Base-by-base conservation (phyloP, 352 stramenopile species). In the Phytopythium sindhum region DNA sequence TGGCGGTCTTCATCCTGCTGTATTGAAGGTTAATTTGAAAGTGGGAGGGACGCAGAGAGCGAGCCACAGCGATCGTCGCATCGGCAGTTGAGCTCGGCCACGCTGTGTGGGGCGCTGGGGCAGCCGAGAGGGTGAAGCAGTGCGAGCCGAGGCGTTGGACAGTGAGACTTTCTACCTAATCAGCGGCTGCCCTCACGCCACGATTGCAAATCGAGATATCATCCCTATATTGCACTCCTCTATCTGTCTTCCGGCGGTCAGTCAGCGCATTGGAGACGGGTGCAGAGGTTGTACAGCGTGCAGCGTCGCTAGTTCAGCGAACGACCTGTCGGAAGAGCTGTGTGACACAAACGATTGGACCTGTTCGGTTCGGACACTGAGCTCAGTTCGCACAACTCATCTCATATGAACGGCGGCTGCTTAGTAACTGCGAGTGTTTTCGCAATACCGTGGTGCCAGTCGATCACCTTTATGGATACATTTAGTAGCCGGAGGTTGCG, bases 1-100 rank as follows among this genome's bases (percentile, higher is more conserved):
- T 42, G 15, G 51, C 15, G 15, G 52, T 28, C 52, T 58, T 58
- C 52, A 58, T 58, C 4, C 1, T 58, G 52, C 29, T 57, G 4
- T 42, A 19, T 10, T 9, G n/a, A 28, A 41, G 28, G 29, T 2
- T 28, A 17, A 44, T 44, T 58, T 19, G 21, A 4, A 24, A 58
- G 24, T 56, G 50, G n/a, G 50, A 7, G 14, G 4, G 24, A 47
- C 15, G 5, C 4, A 42, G 35, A 42, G 35, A 42, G 41, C 6
- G 14, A 21, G 19, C 4, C 4, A 23, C 6, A 21, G 8, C 0
- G 37, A 42, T 35, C 31, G 31, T 35, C 31, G 31, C 31, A 35
- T 35, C 31, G 31, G 31, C 31, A 8, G 31, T 35, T 35, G 31
- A 35, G 31, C 4, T 35, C 4, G 31, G 31, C 31, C 31, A 8